phyloP scores from a whole-genome alignment of 179 eudicot species.

The Beta corolliflora region DNA sequence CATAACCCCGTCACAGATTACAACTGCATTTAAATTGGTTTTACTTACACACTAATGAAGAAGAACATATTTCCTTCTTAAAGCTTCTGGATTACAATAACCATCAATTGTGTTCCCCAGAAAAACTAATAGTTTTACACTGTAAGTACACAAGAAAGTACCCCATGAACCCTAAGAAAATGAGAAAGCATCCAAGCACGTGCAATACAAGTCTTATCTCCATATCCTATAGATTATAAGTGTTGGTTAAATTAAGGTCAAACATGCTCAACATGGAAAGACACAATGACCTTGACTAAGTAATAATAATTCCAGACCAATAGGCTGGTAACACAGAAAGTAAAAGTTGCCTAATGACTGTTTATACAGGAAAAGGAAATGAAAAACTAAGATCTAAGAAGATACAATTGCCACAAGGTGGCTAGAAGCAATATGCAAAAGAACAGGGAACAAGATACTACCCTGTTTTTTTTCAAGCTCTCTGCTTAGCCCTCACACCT shows the following conservation, averaged over 20 bases:
- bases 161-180: neutral
- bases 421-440: too few relatives aligned
- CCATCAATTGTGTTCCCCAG: neutral
- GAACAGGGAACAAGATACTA: too few relatives aligned
- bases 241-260: neutral
- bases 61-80: neutral
- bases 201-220: neutral
- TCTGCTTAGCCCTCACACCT: neutral
- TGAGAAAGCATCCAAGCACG: neutral
- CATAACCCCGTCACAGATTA: neutral
- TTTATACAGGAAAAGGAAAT: too few relatives aligned
- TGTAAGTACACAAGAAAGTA: neutral
- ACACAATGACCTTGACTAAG: neutral
- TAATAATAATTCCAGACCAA: neutral
- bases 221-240: neutral
- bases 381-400: neutral
- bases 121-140: neutral
- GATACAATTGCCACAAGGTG: neutral
- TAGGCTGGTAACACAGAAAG: neutral
- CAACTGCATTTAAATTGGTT: neutral
- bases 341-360: too few relatives aligned
- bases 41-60: neutral
- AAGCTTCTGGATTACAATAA: neutral
- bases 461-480: too few relatives aligned
- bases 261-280: neutral